phyloP scores from a whole-genome alignment of 2,329 filamentous ascomycete genomes.

The Lachnellula hyalina region DNA sequence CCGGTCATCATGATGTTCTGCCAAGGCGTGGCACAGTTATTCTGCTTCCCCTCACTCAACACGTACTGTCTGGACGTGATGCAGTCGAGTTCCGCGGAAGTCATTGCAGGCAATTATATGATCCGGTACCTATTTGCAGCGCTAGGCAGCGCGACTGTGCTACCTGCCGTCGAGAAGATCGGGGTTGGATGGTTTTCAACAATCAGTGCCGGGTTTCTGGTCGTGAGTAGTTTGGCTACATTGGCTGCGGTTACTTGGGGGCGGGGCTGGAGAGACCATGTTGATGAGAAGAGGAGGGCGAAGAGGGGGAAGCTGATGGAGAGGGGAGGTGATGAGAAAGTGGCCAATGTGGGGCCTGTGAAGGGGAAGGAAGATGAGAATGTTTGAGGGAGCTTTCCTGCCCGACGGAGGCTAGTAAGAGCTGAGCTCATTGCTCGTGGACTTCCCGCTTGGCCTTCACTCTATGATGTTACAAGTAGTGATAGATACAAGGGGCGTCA shows the following conservation, averaged over 20 bases:
- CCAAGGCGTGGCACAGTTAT: constrained; percentile 68
- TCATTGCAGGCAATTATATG: constrained; percentile 76
- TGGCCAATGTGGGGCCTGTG: constrained; percentile 1
- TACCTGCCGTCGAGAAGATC: constrained; percentile 68
- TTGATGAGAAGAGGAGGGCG: constrained; percentile 44
- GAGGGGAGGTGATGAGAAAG: background rate
- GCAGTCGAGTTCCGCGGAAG: constrained; percentile 64
- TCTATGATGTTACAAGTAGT: no score
- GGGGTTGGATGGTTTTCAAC: constrained; percentile 81
- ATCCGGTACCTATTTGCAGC: constrained; percentile 72
- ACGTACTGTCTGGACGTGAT: constrained; percentile 82
- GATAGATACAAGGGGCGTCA: no score
- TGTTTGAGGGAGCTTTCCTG: constrained; percentile 4
- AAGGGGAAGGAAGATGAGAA: constrained; percentile 12
- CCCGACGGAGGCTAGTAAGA: background rate
- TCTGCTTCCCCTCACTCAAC: constrained; percentile 71
- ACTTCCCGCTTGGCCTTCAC: no score
- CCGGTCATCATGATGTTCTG: constrained; percentile 70
- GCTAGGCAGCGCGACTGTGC: constrained; percentile 61
- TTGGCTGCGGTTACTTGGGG: constrained; percentile 26
- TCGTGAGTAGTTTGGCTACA: constrained; percentile 29
- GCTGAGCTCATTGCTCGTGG: no score
- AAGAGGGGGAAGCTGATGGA: constrained; percentile 27
- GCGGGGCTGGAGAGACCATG: constrained; percentile 35
- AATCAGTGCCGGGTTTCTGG: constrained; percentile 55